Percentiles rank a stretch among this genome's conserved stretches.
Conservation (phyloP, 768 basidiomycete genomes). For the Termitomyces sp. region DNA sequence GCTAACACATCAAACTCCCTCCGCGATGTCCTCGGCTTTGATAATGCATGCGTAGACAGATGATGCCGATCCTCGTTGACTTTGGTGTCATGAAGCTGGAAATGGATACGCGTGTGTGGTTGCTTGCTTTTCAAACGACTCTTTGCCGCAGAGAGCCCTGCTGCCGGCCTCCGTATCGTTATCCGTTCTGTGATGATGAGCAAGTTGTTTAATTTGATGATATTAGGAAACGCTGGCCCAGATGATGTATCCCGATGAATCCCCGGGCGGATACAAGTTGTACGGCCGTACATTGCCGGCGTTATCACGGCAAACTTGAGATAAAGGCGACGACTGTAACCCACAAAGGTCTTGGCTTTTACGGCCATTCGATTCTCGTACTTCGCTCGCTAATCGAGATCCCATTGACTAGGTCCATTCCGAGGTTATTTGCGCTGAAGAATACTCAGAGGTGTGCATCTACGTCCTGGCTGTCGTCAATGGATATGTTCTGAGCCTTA, state of each 20-base stretch:
- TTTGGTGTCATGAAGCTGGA: constrained; percentile 53
- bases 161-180: constrained; percentile 31
- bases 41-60: constrained; percentile 41
- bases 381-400: too few relatives aligned
- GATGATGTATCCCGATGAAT: too few relatives aligned
- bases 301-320: constrained; percentile 52
- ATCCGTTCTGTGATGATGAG: constrained; percentile 56
- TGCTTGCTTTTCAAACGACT: constrained; percentile 48
- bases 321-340: constrained; percentile 40
- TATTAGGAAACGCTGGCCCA: too few relatives aligned
- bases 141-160: constrained; percentile 24
- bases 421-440: too few relatives aligned
- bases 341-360: constrained; percentile 54
- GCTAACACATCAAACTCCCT: constrained; percentile 23
- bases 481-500: background rate
- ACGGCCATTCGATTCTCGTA: too few relatives aligned
- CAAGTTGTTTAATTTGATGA: constrained; percentile 39
- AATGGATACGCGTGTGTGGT: constrained; percentile 45
- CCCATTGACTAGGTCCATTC: too few relatives aligned
- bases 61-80: constrained; percentile 59
- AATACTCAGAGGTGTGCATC: constrained; percentile 41
- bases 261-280: too few relatives aligned
- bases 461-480: background rate
- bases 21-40: background rate
- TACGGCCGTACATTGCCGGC: constrained; percentile 59